Base-by-base conservation (phyloP, 208 protist genomes). In the Porcisia deanei region DNA sequence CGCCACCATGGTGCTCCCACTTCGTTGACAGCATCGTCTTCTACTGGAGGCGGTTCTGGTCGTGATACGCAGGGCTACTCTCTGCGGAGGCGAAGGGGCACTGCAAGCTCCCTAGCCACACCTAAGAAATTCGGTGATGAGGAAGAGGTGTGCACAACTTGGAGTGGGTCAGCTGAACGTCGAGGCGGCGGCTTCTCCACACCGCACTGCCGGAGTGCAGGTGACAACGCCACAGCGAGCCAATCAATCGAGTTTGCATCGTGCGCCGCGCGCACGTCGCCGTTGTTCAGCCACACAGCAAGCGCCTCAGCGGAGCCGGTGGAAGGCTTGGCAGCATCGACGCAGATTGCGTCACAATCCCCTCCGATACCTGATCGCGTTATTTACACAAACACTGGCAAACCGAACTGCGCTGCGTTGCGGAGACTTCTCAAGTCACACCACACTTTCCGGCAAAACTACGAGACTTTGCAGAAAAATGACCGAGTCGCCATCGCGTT, bases 361-460 rank as follows among this genome's bases (percentile, higher is more conserved):
- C 22, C 34, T 47, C 7, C 63, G n/a, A 34, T 25, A n/a, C 58
- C 58, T 16, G 12, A 16, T 39, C 25, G 30, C 30, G 58, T 6
- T 16, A 0, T 63, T 9, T 67, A 67, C 66, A 71, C 66, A 45
- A 71, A 57, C 47, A 22, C 66, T 37, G 47, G 66, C 10, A 49
- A 37, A 12, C 25, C 49, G 68, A 47, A 66, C 71, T 72, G 52
- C 41, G 43, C 71, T 7, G 77, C 81, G 49, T 53, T 87, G 57
- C 73, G 81, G 20, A 75, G 76, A 41, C 77, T 92, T 2, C 55
- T 92, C 41, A 75, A 73, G 16, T 71, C 83, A 43, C 88, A 92
- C 71, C 55, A 25, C 18, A 75, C 76, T 3, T 77, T 85, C 55
- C 47, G 53, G 1, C 68, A 77, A 45, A 94, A 91, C 74, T 92